A percentile compares a stretch with the other conserved stretches of the same genome.
Evolutionary conservation across 1,139 yeast genomes (phyloP).

Genomic region (Taphrina sp.): DNA sequence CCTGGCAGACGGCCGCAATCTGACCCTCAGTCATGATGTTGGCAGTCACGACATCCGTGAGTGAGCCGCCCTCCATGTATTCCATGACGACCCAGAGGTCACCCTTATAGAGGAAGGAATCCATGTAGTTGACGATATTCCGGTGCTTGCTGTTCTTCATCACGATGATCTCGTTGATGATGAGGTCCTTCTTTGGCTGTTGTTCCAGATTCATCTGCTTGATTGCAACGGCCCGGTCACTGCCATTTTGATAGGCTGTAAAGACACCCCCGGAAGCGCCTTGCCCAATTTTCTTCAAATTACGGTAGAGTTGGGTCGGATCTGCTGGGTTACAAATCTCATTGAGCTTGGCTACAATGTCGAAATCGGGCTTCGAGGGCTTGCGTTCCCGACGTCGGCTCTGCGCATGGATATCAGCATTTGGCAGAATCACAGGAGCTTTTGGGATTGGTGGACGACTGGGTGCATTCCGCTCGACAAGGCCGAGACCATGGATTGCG

Average conservation of each 20-base stretch:
- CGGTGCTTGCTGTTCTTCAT: conserved; percentile 92
- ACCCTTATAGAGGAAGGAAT: conserved; percentile 66
- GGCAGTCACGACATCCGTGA: conserved; percentile 93
- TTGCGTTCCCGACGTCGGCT: conserved; percentile 68
- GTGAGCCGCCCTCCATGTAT: conserved; percentile 96
- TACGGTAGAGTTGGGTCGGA: conserved; percentile 70
- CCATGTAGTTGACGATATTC: conserved; percentile 89
- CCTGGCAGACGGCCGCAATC: conserved; percentile 93
- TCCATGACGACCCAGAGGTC: conserved; percentile 96
- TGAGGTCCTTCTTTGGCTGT: conserved; percentile 91
- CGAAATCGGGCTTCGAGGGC: conserved; percentile 55
- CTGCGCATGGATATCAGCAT: conserved; percentile 12
- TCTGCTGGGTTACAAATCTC: conserved; percentile 84
- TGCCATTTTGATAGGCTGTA: conserved; percentile 71
- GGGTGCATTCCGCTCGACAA: neutral
- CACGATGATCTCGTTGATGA: conserved; percentile 88
- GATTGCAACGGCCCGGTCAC: conserved; percentile 68
- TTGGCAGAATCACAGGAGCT: conserved; percentile 42
- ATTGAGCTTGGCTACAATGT: conserved; percentile 65
- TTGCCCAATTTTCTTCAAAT: conserved; percentile 83
- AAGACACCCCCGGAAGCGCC: conserved; percentile 98
- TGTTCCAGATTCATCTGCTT: conserved; percentile 92
- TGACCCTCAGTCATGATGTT: conserved; percentile 97
- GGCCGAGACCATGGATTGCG: too few species aligned
- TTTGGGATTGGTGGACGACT: conserved; percentile 20